Conservation (phyloP, 2,329 filamentous ascomycete species). For the Monosporascus ibericus region DNA sequence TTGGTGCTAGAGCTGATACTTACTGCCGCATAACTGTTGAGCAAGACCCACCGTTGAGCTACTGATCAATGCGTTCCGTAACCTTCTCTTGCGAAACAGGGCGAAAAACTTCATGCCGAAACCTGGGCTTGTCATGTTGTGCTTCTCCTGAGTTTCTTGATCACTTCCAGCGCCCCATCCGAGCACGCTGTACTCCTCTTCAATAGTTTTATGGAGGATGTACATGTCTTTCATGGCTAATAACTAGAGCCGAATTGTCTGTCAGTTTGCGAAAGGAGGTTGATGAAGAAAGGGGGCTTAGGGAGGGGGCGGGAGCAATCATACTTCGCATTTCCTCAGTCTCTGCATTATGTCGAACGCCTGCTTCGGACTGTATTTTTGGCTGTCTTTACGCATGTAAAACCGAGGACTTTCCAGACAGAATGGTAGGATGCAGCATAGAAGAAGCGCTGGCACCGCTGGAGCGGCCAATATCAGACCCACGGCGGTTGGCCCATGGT, state of each 20-base stretch:
- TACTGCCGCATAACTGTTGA: slow-evolving; percentile 18
- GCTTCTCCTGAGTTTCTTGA: neutral
- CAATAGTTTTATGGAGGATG: slow-evolving; percentile 23
- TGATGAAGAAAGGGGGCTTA: neutral
- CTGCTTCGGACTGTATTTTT: slow-evolving; percentile 22
- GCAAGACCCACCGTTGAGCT: slow-evolving; percentile 14
- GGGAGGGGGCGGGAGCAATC: neutral
- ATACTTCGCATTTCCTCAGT: slow-evolving; percentile 28
- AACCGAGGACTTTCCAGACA: slow-evolving; percentile 30
- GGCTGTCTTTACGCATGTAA: slow-evolving; percentile 26
- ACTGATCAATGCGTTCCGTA: slow-evolving; percentile 14
- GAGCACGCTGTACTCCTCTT: slow-evolving; percentile 2
- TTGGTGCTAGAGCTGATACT: slow-evolving; percentile 32
- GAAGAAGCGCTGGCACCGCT: slow-evolving; percentile 20
- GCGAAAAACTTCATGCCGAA: slow-evolving; percentile 3
- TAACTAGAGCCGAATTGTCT: slow-evolving; percentile 15
- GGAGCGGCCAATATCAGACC: slow-evolving; percentile 26
- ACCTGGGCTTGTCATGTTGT: neutral
- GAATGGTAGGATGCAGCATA: slow-evolving; percentile 24
- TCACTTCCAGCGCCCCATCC: neutral
- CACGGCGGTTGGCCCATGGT: slow-evolving; percentile 8
- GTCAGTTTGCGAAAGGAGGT: too few relatives aligned
- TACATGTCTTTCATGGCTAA: slow-evolving; percentile 33
- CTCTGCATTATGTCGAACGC: slow-evolving; percentile 24
- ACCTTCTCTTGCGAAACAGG: slow-evolving; percentile 2